phyloP scores from a whole-genome alignment of 768 basidiomycete species.

The Lactarius psammicola region DNA sequence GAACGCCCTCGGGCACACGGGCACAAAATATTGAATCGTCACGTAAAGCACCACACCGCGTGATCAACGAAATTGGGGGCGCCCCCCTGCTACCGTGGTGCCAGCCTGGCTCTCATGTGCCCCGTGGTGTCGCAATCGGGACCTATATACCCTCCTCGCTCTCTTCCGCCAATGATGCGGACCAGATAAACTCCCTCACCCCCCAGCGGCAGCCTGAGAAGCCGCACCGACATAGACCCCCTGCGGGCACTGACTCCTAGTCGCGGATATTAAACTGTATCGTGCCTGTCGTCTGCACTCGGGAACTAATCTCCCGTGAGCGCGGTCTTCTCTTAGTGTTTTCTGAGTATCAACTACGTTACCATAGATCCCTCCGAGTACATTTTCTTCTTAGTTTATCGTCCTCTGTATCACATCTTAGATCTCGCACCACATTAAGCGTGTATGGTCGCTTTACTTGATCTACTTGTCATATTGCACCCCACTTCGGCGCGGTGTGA shows the following conservation, averaged over 20 bases:
- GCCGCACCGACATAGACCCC: constrained; percentile 19
- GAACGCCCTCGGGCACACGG: no score
- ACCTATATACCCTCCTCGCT: constrained; percentile 21
- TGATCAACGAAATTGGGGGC: no score
- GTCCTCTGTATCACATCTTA: constrained; percentile 11
- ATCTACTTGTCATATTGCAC: constrained; percentile 16
- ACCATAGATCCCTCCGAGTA: constrained; percentile 11
- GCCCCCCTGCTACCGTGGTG: no score
- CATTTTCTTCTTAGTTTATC: constrained; percentile 4
- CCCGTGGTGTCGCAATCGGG: constrained; percentile 16
- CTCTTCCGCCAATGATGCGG: constrained; percentile 17
- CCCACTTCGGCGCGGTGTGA: constrained; percentile 14
- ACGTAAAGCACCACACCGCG: no score
- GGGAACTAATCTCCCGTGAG: constrained; percentile 23
- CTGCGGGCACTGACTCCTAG: constrained; percentile 9
- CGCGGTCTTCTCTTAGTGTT: constrained; percentile 16
- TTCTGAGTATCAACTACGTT: constrained; percentile 21
- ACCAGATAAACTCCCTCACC: constrained; percentile 24
- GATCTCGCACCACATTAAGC: constrained; percentile 9
- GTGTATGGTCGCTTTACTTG: constrained; percentile 5
- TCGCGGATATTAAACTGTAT: constrained; percentile 26
- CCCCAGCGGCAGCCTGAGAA: constrained; percentile 21
- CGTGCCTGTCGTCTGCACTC: constrained; percentile 14
- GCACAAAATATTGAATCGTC: no score
- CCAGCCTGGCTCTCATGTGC: constrained; percentile 11